These are phyloP conservation scores for Lodderomyces parapsilosis DNA, from an alignment of 1,139 yeast species.

Conservation along the genomic window DNA sequence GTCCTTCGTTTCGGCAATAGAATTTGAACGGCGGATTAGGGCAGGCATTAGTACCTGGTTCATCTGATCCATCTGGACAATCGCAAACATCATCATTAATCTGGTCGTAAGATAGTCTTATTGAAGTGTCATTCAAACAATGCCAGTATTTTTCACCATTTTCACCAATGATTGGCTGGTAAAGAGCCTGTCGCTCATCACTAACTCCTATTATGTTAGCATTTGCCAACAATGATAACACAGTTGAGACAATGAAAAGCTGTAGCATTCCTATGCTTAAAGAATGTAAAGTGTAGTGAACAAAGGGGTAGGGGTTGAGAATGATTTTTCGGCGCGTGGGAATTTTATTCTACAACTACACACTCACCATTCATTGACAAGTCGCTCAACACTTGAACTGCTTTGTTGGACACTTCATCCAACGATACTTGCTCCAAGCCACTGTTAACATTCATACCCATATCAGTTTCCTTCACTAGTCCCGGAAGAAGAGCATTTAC, in stretches of 20 bases:
- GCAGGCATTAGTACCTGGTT: slow-evolving; percentile 94
- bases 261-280: not conserved
- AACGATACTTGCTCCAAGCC: slow-evolving; percentile 16
- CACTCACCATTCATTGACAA: slow-evolving; percentile 42
- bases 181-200: slow-evolving; percentile 45
- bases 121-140: slow-evolving; percentile 66
- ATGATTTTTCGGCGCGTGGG: slow-evolving; percentile 2
- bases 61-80: slow-evolving; percentile 98
- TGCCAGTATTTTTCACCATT: slow-evolving; percentile 50
- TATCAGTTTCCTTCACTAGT: slow-evolving; percentile 67
- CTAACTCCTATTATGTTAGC: slow-evolving; percentile 27
- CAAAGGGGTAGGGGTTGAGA: not conserved
- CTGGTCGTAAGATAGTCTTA: slow-evolving; percentile 56
- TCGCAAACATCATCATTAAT: slow-evolving; percentile 91
- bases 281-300: not conserved
- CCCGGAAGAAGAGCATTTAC: slow-evolving; percentile 77
- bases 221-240: not conserved
- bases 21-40: slow-evolving; percentile 45
- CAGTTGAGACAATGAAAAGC: not conserved
- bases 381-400: slow-evolving; percentile 29
- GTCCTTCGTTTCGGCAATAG: slow-evolving; percentile 79
- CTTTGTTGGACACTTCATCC: slow-evolving; percentile 27
- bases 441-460: slow-evolving; percentile 41
- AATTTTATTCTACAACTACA: slow-evolving; percentile 15
- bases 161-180: slow-evolving; percentile 52